Percentiles rank a stretch among this genome's conserved stretches.
phyloP scores from a whole-genome alignment of 2,329 filamentous ascomycete genomes.

The Venturia oleaginea region DNA sequence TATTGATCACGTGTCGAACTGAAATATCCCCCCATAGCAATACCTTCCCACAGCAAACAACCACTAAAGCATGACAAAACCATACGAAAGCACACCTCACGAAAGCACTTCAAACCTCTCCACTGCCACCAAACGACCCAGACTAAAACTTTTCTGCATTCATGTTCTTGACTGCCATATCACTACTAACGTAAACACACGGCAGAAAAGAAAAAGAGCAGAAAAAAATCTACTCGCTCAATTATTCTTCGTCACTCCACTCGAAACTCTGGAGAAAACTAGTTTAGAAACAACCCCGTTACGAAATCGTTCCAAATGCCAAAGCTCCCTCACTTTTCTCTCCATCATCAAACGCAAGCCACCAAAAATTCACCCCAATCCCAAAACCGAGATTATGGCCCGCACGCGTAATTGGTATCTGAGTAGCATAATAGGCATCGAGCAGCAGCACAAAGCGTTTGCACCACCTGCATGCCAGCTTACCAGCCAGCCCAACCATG shows the following conservation, averaged over 20 bases:
- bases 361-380: background rate
- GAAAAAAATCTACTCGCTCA: background rate
- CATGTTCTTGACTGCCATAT: background rate
- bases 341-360: background rate
- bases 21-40: no score
- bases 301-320: background rate
- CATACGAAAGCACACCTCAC: no score
- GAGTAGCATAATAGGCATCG: background rate
- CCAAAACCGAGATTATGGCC: background rate
- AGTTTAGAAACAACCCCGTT: background rate
- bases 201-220: background rate
- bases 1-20: no score
- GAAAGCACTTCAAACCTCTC: no score
- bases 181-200: background rate
- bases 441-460: background rate
- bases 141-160: background rate
- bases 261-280: background rate
- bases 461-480: background rate
- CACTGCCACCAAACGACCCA: no score
- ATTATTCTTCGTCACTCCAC: background rate
- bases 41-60: no score
- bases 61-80: no score
- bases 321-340: background rate
- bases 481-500: background rate
- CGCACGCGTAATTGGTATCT: conserved; percentile 1